phyloP scores from a whole-genome alignment of 192 early-diverging fungal genomes.

The Phycomyces blakesleeanus region DNA sequence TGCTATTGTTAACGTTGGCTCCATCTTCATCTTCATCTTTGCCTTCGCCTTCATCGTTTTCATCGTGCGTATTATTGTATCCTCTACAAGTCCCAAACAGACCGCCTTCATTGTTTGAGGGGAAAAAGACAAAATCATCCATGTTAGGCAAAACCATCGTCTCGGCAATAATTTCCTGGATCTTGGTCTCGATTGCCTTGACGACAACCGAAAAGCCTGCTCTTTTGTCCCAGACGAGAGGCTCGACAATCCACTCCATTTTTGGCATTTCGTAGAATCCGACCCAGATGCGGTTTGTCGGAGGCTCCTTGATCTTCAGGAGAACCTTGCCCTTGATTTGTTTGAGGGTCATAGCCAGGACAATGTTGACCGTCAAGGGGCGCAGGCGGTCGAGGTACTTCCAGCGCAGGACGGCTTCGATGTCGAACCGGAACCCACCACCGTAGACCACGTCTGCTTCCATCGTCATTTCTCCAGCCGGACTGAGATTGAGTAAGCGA shows the following conservation, averaged over 20 bases:
- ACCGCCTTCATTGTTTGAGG: conserved; percentile 50
- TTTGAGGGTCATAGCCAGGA: conserved; percentile 71
- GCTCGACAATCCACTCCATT: conserved; percentile 70
- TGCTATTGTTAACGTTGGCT: too few species aligned
- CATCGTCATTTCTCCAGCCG: conserved; percentile 64
- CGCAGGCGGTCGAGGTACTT: conserved; percentile 45
- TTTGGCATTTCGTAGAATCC: conserved; percentile 80
- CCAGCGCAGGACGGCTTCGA: conserved; percentile 53
- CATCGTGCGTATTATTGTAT: too few species aligned
- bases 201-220: conserved; percentile 73
- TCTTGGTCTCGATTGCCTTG: conserved; percentile 77
- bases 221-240: conserved; percentile 79
- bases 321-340: conserved; percentile 74
- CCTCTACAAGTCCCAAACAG: conserved; percentile 29
- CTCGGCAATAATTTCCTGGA: conserved; percentile 77
- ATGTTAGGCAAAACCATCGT: conserved; percentile 86
- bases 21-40: too few species aligned
- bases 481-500: conserved; percentile 59
- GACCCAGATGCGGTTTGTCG: conserved; percentile 83
- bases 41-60: too few species aligned
- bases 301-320: conserved; percentile 74
- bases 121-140: conserved; percentile 85
- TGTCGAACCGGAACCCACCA: conserved; percentile 75
- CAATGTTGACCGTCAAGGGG: conserved; percentile 68
- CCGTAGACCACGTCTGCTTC: conserved; percentile 79